These are phyloP conservation scores for Dictyostelium intermedium DNA, from an alignment of 78 protist genomes.

Conservation along the genomic window DNA sequence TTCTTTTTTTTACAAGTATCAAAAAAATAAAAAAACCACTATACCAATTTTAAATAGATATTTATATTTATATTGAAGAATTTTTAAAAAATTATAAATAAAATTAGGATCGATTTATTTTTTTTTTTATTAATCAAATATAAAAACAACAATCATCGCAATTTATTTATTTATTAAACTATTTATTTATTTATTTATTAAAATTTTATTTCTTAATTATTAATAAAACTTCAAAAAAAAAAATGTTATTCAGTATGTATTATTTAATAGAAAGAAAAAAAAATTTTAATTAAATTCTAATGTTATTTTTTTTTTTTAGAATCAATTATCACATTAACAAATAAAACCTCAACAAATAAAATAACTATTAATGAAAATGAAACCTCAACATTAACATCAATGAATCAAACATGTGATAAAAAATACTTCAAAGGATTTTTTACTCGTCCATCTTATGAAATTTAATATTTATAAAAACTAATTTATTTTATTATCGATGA, in stretches of 20 bases:
- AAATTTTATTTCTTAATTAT: no score
- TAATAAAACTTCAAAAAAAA: background rate
- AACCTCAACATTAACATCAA: background rate
- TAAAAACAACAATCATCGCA: background rate
- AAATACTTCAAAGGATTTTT: background rate
- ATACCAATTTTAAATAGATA: background rate
- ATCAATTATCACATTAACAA: background rate
- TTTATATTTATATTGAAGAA: no score
- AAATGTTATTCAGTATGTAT: background rate
- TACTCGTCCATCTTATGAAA: slow-evolving; percentile 3
- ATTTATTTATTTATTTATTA: background rate
- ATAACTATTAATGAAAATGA: background rate
- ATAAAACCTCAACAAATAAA: background rate
- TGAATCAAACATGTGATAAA: background rate
- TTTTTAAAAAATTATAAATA: background rate
- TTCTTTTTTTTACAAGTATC: background rate
- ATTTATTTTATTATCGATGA: background rate
- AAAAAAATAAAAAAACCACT: no score
- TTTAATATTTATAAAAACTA: background rate
- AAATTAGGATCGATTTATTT: background rate
- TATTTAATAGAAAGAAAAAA: no score
- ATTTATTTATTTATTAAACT: background rate
- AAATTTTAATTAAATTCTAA: background rate
- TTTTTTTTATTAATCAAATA: background rate
- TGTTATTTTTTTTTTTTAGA: background rate